Evolutionary conservation across 2,329 filamentous ascomycete species (phyloP).

Genomic region (Paracamarosporium sp.): DNA sequence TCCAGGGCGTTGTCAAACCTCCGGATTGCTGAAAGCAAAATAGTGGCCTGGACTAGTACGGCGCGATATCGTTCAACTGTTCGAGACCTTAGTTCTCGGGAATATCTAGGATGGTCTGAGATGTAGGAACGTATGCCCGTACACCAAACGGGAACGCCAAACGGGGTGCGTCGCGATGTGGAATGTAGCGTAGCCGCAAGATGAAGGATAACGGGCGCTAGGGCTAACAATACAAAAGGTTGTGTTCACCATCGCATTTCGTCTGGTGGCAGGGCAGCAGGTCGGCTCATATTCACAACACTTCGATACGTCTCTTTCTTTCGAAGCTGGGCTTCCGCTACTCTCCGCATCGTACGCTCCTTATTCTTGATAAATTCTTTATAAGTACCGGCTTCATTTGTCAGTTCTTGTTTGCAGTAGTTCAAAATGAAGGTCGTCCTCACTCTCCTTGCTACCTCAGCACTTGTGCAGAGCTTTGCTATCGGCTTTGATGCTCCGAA

Average conservation of each 20-base stretch:
- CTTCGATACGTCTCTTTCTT: background rate
- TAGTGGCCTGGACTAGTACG: background rate
- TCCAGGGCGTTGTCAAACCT: background rate
- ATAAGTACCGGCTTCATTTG: too few relatives aligned
- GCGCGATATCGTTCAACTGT: background rate
- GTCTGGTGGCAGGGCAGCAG: background rate
- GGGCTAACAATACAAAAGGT: background rate
- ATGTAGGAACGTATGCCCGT: background rate
- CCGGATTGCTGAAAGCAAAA: background rate
- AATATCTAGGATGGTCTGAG: background rate
- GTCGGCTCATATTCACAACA: background rate
- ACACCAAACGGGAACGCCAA: background rate
- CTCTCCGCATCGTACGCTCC: background rate
- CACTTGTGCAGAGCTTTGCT: slow-evolving; percentile 1
- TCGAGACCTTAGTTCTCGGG: background rate
- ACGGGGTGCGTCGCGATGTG: background rate
- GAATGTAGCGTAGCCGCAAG: background rate
- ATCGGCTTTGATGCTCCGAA: background rate
- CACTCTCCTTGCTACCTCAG: background rate
- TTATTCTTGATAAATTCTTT: background rate
- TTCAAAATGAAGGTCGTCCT: background rate
- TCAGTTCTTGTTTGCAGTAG: too few relatives aligned
- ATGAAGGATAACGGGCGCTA: background rate
- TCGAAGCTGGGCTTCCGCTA: slow-evolving; percentile 1
- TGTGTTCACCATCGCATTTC: background rate